Evolutionary conservation across 1,139 yeast species (phyloP).

Genomic region (Hyphopichia fennica): DNA sequence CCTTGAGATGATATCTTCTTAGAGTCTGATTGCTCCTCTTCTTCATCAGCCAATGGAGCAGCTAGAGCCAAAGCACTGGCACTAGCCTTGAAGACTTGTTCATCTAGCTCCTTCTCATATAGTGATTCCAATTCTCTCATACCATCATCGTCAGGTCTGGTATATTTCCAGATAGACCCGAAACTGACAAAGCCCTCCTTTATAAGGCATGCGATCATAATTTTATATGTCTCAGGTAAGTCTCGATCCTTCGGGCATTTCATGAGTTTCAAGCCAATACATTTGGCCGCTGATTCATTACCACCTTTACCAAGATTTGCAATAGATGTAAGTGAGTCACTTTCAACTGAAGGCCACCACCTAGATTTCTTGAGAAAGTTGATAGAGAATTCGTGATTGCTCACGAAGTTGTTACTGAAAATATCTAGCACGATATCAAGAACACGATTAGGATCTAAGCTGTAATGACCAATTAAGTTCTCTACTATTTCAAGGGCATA

Average conservation of each 20-base stretch:
- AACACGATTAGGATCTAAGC: conserved; percentile 72
- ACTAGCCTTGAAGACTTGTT: conserved; percentile 61
- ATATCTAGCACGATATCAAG: conserved; percentile 63
- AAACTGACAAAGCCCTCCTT: conserved; percentile 69
- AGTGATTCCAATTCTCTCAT: conserved; percentile 43
- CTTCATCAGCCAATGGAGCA: conserved; percentile 76
- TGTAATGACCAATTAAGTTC: conserved; percentile 71
- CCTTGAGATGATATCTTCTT: conserved; percentile 9
- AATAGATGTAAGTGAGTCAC: conserved; percentile 29
- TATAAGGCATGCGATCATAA: conserved; percentile 55
- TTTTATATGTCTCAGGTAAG: conserved; percentile 47
- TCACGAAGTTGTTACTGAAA: conserved; percentile 43
- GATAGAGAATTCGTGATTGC: conserved; percentile 47
- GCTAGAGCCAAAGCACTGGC: conserved; percentile 86
- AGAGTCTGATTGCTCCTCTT: conserved; percentile 36
- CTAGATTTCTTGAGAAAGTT: conserved; percentile 50
- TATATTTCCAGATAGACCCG: conserved; percentile 57
- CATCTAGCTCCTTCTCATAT: conserved; percentile 56
- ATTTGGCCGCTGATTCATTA: conserved; percentile 55
- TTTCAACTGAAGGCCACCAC: conserved; percentile 61
- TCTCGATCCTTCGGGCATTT: conserved; percentile 31
- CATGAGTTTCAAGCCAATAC: conserved; percentile 58
- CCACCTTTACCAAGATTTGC: conserved; percentile 51
- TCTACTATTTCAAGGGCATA: conserved; percentile 54
- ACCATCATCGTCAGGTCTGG: conserved; percentile 48